Conservation (phyloP, 345 rosid genomes). For the Nephelium lappaceum region DNA sequence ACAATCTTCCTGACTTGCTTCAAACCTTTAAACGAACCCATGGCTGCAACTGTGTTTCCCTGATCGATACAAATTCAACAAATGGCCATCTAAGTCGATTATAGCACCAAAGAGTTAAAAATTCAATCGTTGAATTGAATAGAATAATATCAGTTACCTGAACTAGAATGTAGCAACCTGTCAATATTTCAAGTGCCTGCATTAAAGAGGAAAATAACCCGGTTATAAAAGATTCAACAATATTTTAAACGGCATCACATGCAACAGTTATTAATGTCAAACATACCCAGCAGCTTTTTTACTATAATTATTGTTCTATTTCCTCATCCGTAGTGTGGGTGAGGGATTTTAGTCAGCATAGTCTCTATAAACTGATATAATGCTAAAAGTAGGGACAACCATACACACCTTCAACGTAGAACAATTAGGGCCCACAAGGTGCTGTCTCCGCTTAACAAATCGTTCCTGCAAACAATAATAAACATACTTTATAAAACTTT, state of each 20-base stretch:
- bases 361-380: neutral
- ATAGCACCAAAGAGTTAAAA: neutral
- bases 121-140: slow-evolving; percentile 5
- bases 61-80: slow-evolving; percentile 27
- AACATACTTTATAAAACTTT: too few relatives aligned
- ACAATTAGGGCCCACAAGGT: slow-evolving; percentile 86
- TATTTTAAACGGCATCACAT: neutral
- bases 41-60: slow-evolving; percentile 95
- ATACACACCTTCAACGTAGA: slow-evolving; percentile 81
- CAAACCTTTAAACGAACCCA: slow-evolving; percentile 84
- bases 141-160: slow-evolving; percentile 60
- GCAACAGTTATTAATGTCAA: neutral
- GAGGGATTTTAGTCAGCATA: neutral
- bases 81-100: neutral
- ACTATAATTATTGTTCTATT: neutral
- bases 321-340: neutral
- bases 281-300: neutral
- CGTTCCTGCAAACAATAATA: slow-evolving; percentile 61
- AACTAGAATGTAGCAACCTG: slow-evolving; percentile 90
- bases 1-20: slow-evolving; percentile 86
- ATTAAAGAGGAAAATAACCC: slow-evolving; percentile 25
- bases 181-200: slow-evolving; percentile 92
- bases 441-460: slow-evolving; percentile 88
- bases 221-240: slow-evolving; percentile 6
- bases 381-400: slow-evolving; percentile 13